A percentile compares a stretch with the other conserved stretches of the same genome.
phyloP scores from a whole-genome alignment of 768 basidiomycete species.

The Lactifluus piperatus region DNA sequence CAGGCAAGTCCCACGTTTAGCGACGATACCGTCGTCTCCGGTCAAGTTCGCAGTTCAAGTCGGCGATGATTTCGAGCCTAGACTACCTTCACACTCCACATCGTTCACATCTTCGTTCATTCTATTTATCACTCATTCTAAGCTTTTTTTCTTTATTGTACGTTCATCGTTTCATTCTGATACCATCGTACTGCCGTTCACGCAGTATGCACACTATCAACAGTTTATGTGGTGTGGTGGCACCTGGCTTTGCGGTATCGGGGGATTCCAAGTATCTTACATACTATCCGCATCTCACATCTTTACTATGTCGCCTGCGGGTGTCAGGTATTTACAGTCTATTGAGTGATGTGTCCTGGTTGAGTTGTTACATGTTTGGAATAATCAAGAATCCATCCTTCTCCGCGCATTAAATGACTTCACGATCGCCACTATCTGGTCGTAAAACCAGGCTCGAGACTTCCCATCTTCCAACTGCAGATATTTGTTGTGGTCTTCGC shows the following conservation, averaged over 20 bases:
- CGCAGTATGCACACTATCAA: conserved; percentile 1
- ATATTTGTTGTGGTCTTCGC: conserved; percentile 68
- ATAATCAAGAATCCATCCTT: conserved; percentile 49
- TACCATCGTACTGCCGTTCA: background rate
- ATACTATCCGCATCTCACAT: conserved; percentile 15
- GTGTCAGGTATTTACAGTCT: conserved; percentile 5
- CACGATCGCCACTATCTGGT: conserved; percentile 65
- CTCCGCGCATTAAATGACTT: conserved; percentile 66
- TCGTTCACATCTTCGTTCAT: background rate
- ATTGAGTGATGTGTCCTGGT: conserved; percentile 2
- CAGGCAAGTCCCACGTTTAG: conserved; percentile 33
- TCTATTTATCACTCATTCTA: conserved; percentile 19
- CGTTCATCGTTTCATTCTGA: background rate
- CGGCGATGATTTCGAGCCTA: background rate
- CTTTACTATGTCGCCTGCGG: conserved; percentile 4
- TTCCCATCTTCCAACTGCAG: conserved; percentile 67
- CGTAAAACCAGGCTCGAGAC: conserved; percentile 75
- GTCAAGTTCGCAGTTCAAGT: background rate
- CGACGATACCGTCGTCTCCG: conserved; percentile 30
- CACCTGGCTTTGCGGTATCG: conserved; percentile 1
- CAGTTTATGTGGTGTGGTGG: background rate
- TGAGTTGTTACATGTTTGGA: background rate
- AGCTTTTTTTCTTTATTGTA: conserved; percentile 3
- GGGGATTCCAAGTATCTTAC: background rate
- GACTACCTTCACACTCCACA: background rate